Base-by-base conservation (phyloP, 1,284 basidiomycete genomes). In the Trichosporon inkin region DNA sequence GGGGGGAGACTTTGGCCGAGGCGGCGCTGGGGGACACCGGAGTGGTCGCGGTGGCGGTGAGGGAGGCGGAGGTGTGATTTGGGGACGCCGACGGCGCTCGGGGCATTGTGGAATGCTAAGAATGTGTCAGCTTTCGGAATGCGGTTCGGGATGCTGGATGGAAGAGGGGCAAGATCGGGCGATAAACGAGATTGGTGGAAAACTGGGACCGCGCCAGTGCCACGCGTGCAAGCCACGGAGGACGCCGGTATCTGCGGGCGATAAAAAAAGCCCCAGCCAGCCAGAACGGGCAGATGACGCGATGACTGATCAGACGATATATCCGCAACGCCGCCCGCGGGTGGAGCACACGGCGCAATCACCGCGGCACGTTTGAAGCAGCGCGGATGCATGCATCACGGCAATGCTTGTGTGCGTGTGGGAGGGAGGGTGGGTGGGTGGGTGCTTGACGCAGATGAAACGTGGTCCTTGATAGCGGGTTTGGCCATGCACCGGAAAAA, bases 1-100 rank as follows among this genome's bases (percentile, higher is more conserved):
- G 56, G 3, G 63, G 63, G 13, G 57, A 62, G 34, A 57, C 39
- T 54, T 60, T 60, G 52, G 57, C 53, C 10, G 60, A 54, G 13
- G 44, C n/a, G n/a, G n/a, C 44, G n/a, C 24, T 51, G 14, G 57
- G 61, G 4, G 57, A 60, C 24, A 52, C 54, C 16, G 58, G 57
- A 8, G 55, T 51, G n/a, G 58, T 62, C 13, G 55, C 28, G 51
- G 41, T 36, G 55, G 35, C n/a, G 19, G 51, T 53, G 22, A 38
- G 57, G 51, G 53, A 57, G 35, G 52, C 44, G 16, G 44, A 49
- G n/a, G 44, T 49, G 28, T 49, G 44, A 49, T 49, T 49, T 49
- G 61, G 54, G 17, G 58, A 57, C 14, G 58, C 58, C 55, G 56
- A 40, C n/a, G 53, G 58, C 34, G 54, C 55, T 55, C 56, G 54